phyloP scores from a whole-genome alignment of 306 rosid species.

The Hylodesmum podocarpum region DNA sequence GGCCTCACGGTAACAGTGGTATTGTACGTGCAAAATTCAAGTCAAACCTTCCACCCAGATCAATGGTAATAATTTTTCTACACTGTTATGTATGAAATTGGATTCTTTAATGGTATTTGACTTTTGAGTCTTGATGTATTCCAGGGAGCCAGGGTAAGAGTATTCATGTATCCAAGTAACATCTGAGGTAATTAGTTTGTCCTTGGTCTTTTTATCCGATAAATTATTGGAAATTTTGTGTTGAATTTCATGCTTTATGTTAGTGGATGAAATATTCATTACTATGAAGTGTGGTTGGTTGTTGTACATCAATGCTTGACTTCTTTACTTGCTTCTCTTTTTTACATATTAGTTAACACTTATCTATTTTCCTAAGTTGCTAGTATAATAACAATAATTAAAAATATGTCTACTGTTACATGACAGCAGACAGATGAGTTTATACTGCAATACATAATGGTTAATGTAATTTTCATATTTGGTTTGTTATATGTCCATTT shows the following conservation, averaged over 20 bases:
- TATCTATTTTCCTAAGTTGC: background rate
- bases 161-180: constrained; percentile 92
- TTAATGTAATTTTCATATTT: background rate
- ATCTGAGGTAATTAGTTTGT: constrained; percentile 54
- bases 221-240: background rate
- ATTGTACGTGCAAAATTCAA: constrained; percentile 89
- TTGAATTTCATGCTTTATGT: background rate
- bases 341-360: background rate
- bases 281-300: no score
- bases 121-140: background rate
- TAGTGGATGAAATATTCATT: background rate
- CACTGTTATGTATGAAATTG: background rate
- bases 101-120: background rate
- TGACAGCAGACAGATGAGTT: background rate
- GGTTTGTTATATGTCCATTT: background rate
- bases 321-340: background rate
- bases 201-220: background rate
- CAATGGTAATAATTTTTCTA: constrained; percentile 56
- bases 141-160: constrained; percentile 89
- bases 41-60: constrained; percentile 87
- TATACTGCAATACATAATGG: background rate
- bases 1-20: constrained; percentile 96
- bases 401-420: background rate
- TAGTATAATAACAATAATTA: background rate
- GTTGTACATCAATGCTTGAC: background rate